These are phyloP conservation scores for Microdochium bolleyi DNA, from an alignment of 2,329 filamentous ascomycete species.

Conservation along the genomic window DNA sequence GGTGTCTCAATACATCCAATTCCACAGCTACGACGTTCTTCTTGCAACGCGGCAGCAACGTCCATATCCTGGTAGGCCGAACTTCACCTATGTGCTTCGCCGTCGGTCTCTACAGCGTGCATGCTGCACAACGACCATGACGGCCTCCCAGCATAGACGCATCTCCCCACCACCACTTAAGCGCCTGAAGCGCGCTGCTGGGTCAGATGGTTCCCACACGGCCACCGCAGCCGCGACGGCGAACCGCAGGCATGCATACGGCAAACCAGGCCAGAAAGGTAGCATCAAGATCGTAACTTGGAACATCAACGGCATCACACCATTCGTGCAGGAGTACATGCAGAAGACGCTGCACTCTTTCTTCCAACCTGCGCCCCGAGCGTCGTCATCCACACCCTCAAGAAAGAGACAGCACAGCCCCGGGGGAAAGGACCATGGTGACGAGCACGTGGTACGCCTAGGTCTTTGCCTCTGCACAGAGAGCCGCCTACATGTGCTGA, in stretches of 20 bases:
- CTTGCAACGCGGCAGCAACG: too few relatives aligned
- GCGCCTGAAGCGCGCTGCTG: too few relatives aligned
- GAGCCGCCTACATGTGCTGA: neutral
- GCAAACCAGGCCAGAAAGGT: neutral
- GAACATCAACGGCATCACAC: slow-evolving; percentile 7
- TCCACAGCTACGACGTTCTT: too few relatives aligned
- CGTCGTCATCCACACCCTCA: slow-evolving; percentile 45
- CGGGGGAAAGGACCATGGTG: neutral
- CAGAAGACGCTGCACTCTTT: slow-evolving; percentile 4
- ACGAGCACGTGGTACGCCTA: neutral
- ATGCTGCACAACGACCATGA: neutral
- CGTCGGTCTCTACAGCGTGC: too few relatives aligned
- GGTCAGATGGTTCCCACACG: too few relatives aligned
- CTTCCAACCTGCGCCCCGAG: slow-evolving; percentile 23
- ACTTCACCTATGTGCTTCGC: too few relatives aligned
- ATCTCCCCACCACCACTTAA: neutral
- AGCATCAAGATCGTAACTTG: slow-evolving; percentile 5
- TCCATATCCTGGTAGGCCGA: too few relatives aligned
- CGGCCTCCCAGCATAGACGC: neutral
- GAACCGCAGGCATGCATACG: too few relatives aligned
- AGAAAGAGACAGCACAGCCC: slow-evolving; percentile 40
- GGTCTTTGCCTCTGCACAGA: neutral
- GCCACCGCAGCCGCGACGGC: too few relatives aligned
- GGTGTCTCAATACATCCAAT: too few relatives aligned
- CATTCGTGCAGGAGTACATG: slow-evolving; percentile 3